Evolutionary conservation across 176 grass and related monocot genomes (phyloP), one percentile per base, ranked within the genome.

Genomic region (Rhipidocladum racemiflorum): DNA sequence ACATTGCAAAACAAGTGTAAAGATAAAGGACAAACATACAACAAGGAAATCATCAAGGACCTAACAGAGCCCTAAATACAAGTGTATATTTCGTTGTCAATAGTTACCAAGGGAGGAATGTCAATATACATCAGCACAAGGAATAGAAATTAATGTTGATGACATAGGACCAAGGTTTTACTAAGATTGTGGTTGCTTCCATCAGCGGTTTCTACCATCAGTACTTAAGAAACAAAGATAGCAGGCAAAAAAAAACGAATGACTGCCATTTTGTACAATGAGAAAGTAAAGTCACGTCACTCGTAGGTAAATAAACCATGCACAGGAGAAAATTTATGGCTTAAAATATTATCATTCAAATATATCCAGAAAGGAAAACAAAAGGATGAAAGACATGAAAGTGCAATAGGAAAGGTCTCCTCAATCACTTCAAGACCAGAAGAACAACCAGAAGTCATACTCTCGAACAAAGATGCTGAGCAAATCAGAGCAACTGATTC

Each of bases 381-480:
- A 24, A 72, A 77, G 76, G 23, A 72, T 82, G 61, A 84, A 32
- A 27, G 48, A 97, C 95, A 92, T 93, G 92, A 87, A 91, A 88
- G 77, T 64, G 83, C 76, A 48, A 92, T 76, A 57, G 62, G 80
- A 81, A 89, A 91, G 65, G 86, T 87, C 54, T 94, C 90, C 38
- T 98, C 92, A 73, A 98, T 87, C 81, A 93, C 84, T 91, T 98
- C 86, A 81, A 94, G 87, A 80, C 95, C 87, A 67, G 74, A 72
- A 76, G 78, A 89, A 85, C 62, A 98, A 88, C 90, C 92, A 46
- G 85, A 90, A 45, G 90, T 98, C 74, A 94, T 89, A 62, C 78
- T 84, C 63, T 98, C 92, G 62, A 98, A 98, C 88, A 98, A 86
- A 79, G 90, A 94, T 69, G 92, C 92, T n/a, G 88, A 85, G 60